phyloP scores from a whole-genome alignment of 305 asterid species.

The Fraxinus greggii region DNA sequence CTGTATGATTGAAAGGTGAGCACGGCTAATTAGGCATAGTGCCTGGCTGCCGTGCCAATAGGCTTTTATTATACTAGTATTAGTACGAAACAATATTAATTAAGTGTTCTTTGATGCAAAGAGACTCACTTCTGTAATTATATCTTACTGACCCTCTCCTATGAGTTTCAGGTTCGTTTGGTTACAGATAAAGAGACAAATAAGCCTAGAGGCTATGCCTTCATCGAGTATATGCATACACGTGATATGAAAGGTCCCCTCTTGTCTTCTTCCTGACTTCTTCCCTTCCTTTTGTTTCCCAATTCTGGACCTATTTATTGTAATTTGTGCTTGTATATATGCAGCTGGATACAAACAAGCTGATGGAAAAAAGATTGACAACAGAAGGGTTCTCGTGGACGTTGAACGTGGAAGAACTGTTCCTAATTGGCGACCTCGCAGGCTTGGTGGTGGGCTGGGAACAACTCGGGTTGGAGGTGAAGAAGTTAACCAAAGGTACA shows the following conservation, averaged over 20 bases:
- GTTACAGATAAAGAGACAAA: conserved; percentile 68
- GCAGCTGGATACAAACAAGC: conserved; percentile 99
- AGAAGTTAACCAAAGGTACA: conserved; percentile 54
- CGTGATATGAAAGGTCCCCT: conserved; percentile 91
- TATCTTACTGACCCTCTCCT: conserved; percentile 26
- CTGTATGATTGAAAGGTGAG: conserved; percentile 95
- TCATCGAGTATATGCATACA: conserved; percentile 84
- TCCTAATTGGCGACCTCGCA: conserved; percentile 98
- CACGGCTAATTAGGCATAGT: conserved; percentile 97
- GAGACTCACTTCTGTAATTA: conserved; percentile 19
- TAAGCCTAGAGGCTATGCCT: conserved; percentile 97
- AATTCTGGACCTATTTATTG: not conserved
- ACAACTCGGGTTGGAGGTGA: conserved; percentile 89
- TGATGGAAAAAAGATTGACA: conserved; percentile 96
- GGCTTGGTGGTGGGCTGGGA: conserved; percentile 99
- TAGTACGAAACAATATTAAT: conserved; percentile 23
- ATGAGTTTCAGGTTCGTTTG: conserved; percentile 82
- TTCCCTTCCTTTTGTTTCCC: not conserved
- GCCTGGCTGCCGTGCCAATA: conserved; percentile 98
- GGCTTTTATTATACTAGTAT: conserved; percentile 49
- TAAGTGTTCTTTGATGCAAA: conserved; percentile 15
- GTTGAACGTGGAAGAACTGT: conserved; percentile 99
- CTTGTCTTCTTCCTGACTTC: not conserved
- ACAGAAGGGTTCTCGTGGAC: conserved; percentile 93
- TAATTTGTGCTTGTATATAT: conserved; percentile 22